phyloP scores from a whole-genome alignment of 2,329 filamentous ascomycete species.

The Calonectria honghensis region DNA sequence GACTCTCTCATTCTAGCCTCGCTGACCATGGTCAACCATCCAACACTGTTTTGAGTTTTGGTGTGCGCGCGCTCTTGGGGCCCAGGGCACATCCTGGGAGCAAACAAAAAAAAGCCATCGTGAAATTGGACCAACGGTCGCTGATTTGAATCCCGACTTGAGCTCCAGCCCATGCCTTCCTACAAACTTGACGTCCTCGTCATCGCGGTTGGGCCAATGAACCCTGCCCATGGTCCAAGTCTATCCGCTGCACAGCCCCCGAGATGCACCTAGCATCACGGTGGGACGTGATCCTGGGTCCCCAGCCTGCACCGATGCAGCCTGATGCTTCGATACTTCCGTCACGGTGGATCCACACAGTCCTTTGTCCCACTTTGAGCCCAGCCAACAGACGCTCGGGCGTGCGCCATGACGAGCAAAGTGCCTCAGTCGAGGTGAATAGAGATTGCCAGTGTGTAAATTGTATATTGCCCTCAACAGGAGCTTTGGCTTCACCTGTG shows the following conservation, averaged over 20 bases:
- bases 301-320: slow-evolving; percentile 52
- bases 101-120: neutral
- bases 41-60: slow-evolving; percentile 8
- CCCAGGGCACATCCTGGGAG: slow-evolving; percentile 30
- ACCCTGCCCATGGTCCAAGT: slow-evolving; percentile 49
- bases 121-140: slow-evolving; percentile 35
- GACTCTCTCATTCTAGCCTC: slow-evolving; percentile 16
- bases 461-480: slow-evolving; percentile 31
- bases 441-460: slow-evolving; percentile 33
- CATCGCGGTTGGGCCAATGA: slow-evolving; percentile 47
- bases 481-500: slow-evolving; percentile 20
- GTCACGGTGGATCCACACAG: slow-evolving; percentile 47
- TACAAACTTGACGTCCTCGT: slow-evolving; percentile 46
- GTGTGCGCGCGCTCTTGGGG: slow-evolving; percentile 22
- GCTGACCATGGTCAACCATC: slow-evolving; percentile 20
- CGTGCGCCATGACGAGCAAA: slow-evolving; percentile 26
- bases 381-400: slow-evolving; percentile 37
- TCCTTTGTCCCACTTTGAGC: slow-evolving; percentile 47
- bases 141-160: slow-evolving; percentile 31
- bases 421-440: slow-evolving; percentile 27
- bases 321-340: slow-evolving; percentile 51
- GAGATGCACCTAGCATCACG: slow-evolving; percentile 53
- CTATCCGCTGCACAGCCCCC: slow-evolving; percentile 57
- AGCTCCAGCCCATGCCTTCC: slow-evolving; percentile 33
- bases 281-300: slow-evolving; percentile 46